Evolutionary conservation across 2,329 filamentous ascomycete species (phyloP), one percentile per base, ranked within the genome.

Genomic region (Thelonectria discophora): DNA sequence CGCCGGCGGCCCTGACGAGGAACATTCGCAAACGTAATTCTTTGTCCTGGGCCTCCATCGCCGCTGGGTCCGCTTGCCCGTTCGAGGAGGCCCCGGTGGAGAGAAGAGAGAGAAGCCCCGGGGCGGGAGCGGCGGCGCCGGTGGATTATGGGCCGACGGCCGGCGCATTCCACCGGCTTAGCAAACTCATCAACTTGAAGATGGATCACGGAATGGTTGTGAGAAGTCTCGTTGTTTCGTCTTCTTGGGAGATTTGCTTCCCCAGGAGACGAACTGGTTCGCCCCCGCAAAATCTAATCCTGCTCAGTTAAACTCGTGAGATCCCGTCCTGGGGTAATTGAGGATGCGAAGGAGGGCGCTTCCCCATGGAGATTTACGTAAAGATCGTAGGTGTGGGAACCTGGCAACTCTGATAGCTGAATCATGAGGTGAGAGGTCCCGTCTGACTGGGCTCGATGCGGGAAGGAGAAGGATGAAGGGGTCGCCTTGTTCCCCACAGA

Each of bases 331-430:
- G 53, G 53, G 53, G 53, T 40, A 30, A 24, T 13, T 13, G 30
- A 32, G 20, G 18, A 18, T 34, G 30, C 45, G 24, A 9, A 12
- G n/a, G 20, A 34, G 3, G 34, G 18, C 12, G 3, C 13, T 20
- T 42, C 53, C 53, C 53, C 53, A 32, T 55, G 43, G 53, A 55
- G 53, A 55, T 55, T 55, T 48, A 55, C 43, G 53, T 55, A 55
- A 48, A 55, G 32, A 45, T 55, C 43, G 37, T 48, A 46, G n/a
- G 34, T 47, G 40, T 46, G 43, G 42, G 24, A 55, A 47, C 46
- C 30, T 21, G 21, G 21, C 3, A 17, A 37, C 52, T 12, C 4
- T 55, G 52, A 55, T 55, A 47, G 42, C 52, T 32, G 34, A 20
- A 18, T 40, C 53, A 46, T 46, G 34, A 37, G 45, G 40, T 55